phyloP scores from a whole-genome alignment of 169 alveolate genomes.

The Babesia bigemina region DNA sequence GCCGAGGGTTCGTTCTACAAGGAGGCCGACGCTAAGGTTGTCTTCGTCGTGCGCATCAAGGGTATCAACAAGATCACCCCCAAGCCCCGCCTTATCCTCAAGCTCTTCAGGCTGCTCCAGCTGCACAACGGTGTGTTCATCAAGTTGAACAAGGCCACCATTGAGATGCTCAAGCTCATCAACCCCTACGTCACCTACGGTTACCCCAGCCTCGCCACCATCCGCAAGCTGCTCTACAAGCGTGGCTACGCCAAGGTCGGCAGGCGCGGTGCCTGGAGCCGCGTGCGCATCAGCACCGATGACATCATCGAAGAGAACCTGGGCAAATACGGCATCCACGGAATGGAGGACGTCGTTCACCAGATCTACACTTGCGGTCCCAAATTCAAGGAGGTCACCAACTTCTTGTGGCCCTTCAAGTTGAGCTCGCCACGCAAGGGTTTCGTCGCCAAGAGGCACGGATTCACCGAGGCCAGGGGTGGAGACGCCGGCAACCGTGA shows the following conservation, averaged over 20 bases:
- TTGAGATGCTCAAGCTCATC: constrained; percentile 94
- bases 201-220: constrained; percentile 93
- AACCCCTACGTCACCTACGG: constrained; percentile 98
- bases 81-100: constrained; percentile 92
- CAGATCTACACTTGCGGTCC: constrained; percentile 98
- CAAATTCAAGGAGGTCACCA: constrained; percentile 97
- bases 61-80: constrained; percentile 98
- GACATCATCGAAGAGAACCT: constrained; percentile 70
- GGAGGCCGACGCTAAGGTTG: constrained; percentile 93
- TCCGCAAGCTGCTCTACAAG: constrained; percentile 95
- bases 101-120: constrained; percentile 96
- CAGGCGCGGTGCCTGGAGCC: constrained; percentile 78
- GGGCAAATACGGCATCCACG: constrained; percentile 80
- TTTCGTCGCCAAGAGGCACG: constrained; percentile 95
- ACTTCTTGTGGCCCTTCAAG: constrained; percentile 99
- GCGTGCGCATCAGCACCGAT: constrained; percentile 72
- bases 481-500: constrained; percentile 91
- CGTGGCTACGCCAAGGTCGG: constrained; percentile 93
- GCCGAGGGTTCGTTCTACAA: constrained; percentile 75
- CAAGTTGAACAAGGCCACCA: constrained; percentile 96
- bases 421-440: constrained; percentile 98
- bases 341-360: constrained; percentile 97
- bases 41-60: constrained; percentile 91
- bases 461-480: constrained; percentile 93
- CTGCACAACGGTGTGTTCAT: constrained; percentile 98